These are phyloP conservation scores for Dactylellina haptotyla DNA, from an alignment of 2,329 filamentous ascomycete genomes.

Conservation along the genomic window DNA sequence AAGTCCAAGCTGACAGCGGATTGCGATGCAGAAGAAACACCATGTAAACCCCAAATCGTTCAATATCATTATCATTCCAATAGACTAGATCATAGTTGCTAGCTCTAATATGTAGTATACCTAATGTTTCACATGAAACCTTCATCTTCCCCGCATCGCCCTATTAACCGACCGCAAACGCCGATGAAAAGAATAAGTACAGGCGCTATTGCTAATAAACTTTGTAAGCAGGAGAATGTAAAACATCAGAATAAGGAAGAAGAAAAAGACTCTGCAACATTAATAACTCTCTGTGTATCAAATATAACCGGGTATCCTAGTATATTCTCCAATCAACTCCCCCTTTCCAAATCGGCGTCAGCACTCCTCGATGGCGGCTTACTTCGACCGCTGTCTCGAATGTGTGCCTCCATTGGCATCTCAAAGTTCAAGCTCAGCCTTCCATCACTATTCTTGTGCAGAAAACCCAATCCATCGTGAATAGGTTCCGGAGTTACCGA, in stretches of 20 bases:
- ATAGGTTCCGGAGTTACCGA: conserved; percentile 31
- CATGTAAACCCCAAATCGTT: too few species aligned
- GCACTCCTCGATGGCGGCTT: conserved; percentile 4
- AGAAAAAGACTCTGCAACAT: conserved; percentile 10
- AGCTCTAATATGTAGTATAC: too few species aligned
- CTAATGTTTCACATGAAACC: not conserved
- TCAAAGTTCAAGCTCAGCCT: conserved; percentile 25
- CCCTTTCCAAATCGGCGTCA: conserved; percentile 30
- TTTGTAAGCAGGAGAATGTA: not conserved
- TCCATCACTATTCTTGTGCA: conserved; percentile 20
- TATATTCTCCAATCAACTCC: not conserved
- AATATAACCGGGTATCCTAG: not conserved
- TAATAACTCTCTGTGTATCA: conserved; percentile 13
- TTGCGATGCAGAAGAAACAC: too few species aligned
- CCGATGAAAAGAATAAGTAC: not conserved
- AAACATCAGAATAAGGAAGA: conserved; percentile 1
- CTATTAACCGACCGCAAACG: not conserved
- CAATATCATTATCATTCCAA: not conserved
- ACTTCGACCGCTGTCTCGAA: not conserved
- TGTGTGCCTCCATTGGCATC: conserved; percentile 4
- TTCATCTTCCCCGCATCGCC: not conserved
- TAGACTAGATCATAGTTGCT: too few species aligned
- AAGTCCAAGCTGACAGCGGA: too few species aligned
- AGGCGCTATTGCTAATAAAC: conserved; percentile 8
- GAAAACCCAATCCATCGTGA: conserved; percentile 10